These are phyloP conservation scores for Starmerella khaoyaiensis DNA, from an alignment of 805 yeast genomes.

Conservation along the genomic window DNA sequence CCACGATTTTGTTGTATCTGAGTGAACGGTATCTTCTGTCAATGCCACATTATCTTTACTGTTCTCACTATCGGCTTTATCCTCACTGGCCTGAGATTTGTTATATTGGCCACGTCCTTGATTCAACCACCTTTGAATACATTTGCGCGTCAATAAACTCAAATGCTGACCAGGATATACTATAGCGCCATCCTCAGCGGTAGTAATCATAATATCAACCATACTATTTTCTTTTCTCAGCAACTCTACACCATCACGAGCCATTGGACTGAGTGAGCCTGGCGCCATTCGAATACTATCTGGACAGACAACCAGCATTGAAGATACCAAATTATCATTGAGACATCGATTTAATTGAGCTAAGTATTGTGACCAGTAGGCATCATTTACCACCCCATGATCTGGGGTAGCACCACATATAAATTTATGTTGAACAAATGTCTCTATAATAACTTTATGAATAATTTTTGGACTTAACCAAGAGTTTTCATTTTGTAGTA, in stretches of 20 bases:
- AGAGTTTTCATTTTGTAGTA: background rate
- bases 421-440: conserved; percentile 6
- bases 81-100: background rate
- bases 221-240: conserved; percentile 48
- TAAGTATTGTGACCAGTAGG: conserved; percentile 5
- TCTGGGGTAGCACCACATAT: conserved; percentile 1
- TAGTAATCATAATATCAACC: conserved; percentile 13
- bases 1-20: background rate
- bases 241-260: conserved; percentile 57
- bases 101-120: background rate
- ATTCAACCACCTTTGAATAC: conserved; percentile 16
- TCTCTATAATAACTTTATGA: conserved; percentile 5
- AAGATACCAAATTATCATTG: background rate
- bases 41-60: too few relatives aligned
- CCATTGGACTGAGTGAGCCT: conserved; percentile 53
- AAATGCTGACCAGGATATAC: conserved; percentile 15
- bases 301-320: conserved; percentile 7
- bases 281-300: conserved; percentile 17
- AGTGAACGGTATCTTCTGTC: too few relatives aligned
- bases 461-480: conserved; percentile 10
- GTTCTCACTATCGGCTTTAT: too few relatives aligned
- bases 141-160: conserved; percentile 7
- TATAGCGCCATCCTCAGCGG: conserved; percentile 9
- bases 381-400: background rate
- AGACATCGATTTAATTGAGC: background rate